Percentiles rank a stretch among this genome's conserved stretches.
phyloP scores from a whole-genome alignment of 176 grass and related monocot species.

The Alopecurus myosuroides region DNA sequence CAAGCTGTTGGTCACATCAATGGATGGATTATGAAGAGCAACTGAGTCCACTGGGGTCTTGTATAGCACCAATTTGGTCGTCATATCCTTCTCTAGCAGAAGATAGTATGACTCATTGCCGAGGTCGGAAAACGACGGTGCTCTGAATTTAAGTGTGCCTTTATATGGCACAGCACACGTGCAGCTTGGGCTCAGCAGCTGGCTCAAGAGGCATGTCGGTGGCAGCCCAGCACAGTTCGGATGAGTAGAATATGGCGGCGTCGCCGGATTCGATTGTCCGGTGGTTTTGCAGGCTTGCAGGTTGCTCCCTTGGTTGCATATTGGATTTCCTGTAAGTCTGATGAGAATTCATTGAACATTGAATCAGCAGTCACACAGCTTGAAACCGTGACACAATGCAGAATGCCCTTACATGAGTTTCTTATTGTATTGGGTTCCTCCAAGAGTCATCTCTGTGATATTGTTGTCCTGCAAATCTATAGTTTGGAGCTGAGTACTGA shows the following conservation, averaged over 20 bases:
- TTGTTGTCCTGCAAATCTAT: slow-evolving; percentile 47
- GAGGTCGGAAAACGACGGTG: slow-evolving; percentile 71
- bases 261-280: slow-evolving; percentile 5
- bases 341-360: background rate
- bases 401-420: slow-evolving; percentile 44
- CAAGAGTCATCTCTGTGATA: slow-evolving; percentile 23
- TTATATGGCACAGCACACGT: slow-evolving; percentile 59
- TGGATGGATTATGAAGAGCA: slow-evolving; percentile 32
- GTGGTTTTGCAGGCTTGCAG: slow-evolving; percentile 38
- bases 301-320: slow-evolving; percentile 25
- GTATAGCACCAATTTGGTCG: background rate
- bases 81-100: slow-evolving; percentile 31
- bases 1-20: slow-evolving; percentile 48
- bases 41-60: slow-evolving; percentile 44
- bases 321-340: slow-evolving; percentile 62
- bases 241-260: slow-evolving; percentile 29
- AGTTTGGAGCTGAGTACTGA: slow-evolving; percentile 45
- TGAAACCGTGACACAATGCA: background rate
- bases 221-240: slow-evolving; percentile 35
- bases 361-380: background rate
- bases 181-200: slow-evolving; percentile 61
- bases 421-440: slow-evolving; percentile 32
- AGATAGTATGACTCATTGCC: slow-evolving; percentile 36
- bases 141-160: slow-evolving; percentile 65
- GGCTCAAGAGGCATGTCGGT: slow-evolving; percentile 16